These are phyloP conservation scores for Oryza glaberrima DNA, from an alignment of 176 grass and related monocot genomes.

Conservation along the genomic window DNA sequence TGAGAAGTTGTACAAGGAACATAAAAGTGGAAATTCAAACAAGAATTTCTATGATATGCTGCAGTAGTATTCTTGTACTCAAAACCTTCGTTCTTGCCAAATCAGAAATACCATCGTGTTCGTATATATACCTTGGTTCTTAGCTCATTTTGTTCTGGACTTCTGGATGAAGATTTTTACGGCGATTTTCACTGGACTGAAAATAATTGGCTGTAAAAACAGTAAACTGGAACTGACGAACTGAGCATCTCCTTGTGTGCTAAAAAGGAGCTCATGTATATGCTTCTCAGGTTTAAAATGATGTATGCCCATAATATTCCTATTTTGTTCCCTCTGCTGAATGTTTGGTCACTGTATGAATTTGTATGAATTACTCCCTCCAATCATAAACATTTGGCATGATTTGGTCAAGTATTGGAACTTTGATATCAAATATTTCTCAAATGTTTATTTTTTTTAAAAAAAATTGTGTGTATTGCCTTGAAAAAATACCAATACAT, in stretches of 20 bases:
- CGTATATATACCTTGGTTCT: background rate
- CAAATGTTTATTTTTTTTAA: too few species aligned
- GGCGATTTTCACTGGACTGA: background rate
- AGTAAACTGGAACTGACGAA: background rate
- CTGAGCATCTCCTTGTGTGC: background rate
- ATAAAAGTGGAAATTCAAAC: conserved; percentile 42
- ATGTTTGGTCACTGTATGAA: too few species aligned
- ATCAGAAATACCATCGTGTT: conserved; percentile 22
- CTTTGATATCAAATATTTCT: too few species aligned
- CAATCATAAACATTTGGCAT: too few species aligned
- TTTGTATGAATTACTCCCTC: too few species aligned
- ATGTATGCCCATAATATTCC: too few species aligned
- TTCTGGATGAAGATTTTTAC: background rate
- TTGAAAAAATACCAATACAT: too few species aligned
- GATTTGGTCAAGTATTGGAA: too few species aligned
- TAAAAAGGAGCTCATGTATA: too few species aligned
- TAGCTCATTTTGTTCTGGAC: too few species aligned
- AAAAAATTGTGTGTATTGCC: too few species aligned
- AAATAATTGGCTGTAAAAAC: background rate
- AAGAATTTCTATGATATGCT: conserved; percentile 48
- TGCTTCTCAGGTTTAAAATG: too few species aligned
- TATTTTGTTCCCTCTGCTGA: background rate
- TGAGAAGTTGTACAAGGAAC: conserved; percentile 24
- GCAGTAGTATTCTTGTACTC: background rate
- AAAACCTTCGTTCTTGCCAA: conserved; percentile 12